Percentiles rank a stretch among this genome's conserved stretches.
These are phyloP conservation scores for Funneliformis caledonium DNA, from an alignment of 371 early-diverging fungal species.

Conservation along the genomic window DNA sequence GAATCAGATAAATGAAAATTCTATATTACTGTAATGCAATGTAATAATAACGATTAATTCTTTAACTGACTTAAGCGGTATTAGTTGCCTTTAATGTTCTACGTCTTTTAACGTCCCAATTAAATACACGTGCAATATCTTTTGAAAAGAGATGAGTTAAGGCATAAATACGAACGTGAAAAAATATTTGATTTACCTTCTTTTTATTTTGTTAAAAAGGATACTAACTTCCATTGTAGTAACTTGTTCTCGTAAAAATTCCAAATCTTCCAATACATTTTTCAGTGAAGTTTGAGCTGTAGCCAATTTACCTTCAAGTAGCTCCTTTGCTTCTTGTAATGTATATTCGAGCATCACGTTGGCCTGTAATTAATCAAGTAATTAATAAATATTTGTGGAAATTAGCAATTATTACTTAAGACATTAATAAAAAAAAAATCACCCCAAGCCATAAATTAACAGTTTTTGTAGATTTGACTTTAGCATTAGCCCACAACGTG, in stretches of 20 bases:
- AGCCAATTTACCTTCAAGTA: constrained; percentile 75
- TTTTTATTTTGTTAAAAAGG: constrained; percentile 45
- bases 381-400: background rate
- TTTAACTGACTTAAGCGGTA: background rate
- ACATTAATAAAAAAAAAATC: constrained; percentile 44
- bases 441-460: constrained; percentile 97
- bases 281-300: constrained; percentile 74
- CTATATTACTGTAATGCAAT: too few relatives aligned
- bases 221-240: constrained; percentile 98
- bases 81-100: constrained; percentile 1
- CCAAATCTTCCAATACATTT: constrained; percentile 88
- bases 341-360: constrained; percentile 97
- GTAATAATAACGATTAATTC: too few relatives aligned
- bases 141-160: constrained; percentile 29
- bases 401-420: constrained; percentile 12
- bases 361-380: constrained; percentile 61
- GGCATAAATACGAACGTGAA: constrained; percentile 29
- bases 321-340: constrained; percentile 84
- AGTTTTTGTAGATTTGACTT: constrained; percentile 71
- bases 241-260: constrained; percentile 93
- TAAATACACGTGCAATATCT: constrained; percentile 95
- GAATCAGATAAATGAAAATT: too few relatives aligned
- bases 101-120: constrained; percentile 92
- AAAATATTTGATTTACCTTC: background rate
- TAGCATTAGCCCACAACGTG: constrained; percentile 89